Evolutionary conservation across 2,329 filamentous ascomycete species (phyloP).

Genomic region (Neonectria neomacrospora): DNA sequence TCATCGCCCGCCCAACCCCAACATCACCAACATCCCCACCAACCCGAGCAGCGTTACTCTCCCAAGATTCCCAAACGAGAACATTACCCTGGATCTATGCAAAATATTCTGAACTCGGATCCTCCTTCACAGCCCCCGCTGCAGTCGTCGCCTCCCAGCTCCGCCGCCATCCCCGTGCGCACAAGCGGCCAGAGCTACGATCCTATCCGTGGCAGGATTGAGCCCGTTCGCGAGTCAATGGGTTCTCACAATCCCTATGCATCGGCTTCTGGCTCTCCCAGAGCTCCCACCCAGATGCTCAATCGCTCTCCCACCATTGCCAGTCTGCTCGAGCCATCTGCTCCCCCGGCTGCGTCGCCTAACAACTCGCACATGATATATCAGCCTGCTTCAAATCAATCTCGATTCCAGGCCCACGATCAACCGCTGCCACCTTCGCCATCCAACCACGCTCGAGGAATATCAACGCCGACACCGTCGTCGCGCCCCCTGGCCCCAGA

Average conservation of each 20-base stretch:
- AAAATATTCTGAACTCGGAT: slow-evolving; percentile 66
- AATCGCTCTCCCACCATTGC: slow-evolving; percentile 84
- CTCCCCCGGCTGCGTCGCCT: slow-evolving; percentile 45
- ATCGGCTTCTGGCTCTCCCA: slow-evolving; percentile 62
- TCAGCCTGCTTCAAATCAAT: slow-evolving; percentile 43
- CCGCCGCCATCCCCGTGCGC: slow-evolving; percentile 59
- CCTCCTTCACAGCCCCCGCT: slow-evolving; percentile 43
- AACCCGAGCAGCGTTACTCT: slow-evolving; percentile 50
- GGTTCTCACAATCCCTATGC: slow-evolving; percentile 60
- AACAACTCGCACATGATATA: slow-evolving; percentile 43
- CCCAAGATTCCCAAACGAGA: slow-evolving; percentile 65
- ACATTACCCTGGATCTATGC: slow-evolving; percentile 62
- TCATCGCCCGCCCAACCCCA: slow-evolving; percentile 46
- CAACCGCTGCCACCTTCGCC: slow-evolving; percentile 57
- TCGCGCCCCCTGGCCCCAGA: slow-evolving; percentile 49
- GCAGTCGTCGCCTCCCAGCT: slow-evolving; percentile 52
- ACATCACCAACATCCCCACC: slow-evolving; percentile 41
- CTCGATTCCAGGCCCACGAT: slow-evolving; percentile 50
- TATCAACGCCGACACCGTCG: slow-evolving; percentile 50
- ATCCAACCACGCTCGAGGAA: slow-evolving; percentile 49
- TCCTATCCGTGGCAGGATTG: slow-evolving; percentile 83
- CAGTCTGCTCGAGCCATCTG: slow-evolving; percentile 78
- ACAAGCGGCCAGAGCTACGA: slow-evolving; percentile 88
- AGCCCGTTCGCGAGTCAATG: slow-evolving; percentile 72
- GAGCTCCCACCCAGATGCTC: slow-evolving; percentile 50